Conservation (phyloP, 129 eudicot genomes). For the Mikania micrantha region DNA sequence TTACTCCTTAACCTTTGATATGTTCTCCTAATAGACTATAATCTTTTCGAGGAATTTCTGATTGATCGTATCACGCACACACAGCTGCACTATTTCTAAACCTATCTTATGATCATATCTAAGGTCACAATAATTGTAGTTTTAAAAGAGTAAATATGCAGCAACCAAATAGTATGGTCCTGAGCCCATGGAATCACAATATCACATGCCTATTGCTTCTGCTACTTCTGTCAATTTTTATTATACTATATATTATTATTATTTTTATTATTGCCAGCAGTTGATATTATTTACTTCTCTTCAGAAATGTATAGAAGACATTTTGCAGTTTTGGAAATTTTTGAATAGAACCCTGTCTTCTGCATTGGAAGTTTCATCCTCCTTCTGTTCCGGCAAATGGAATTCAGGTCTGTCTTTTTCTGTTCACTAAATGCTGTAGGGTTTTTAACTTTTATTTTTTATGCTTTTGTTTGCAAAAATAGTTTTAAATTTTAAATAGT, state of each 20-base stretch:
- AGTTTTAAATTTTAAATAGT: background rate
- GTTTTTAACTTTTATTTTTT: constrained; percentile 5
- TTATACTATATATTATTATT: constrained; percentile 10
- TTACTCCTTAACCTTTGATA: background rate
- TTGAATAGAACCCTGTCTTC: constrained; percentile 35
- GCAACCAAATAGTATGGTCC: constrained; percentile 35
- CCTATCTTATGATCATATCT: too few relatives aligned
- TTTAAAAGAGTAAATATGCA: constrained; percentile 31
- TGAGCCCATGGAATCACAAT: constrained; percentile 20
- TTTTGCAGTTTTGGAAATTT: constrained; percentile 20
- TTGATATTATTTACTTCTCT: constrained; percentile 17
- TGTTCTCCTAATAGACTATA: background rate
- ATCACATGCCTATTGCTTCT: constrained; percentile 55
- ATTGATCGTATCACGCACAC: too few relatives aligned
- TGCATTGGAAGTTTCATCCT: constrained; percentile 41
- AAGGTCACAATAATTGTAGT: too few relatives aligned
- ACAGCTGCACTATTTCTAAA: too few relatives aligned
- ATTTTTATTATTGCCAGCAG: background rate
- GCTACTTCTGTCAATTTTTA: constrained; percentile 32
- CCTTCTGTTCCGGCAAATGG: constrained; percentile 43
- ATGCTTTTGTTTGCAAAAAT: constrained; percentile 10
- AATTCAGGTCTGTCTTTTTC: constrained; percentile 33
- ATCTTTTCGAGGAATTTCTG: background rate
- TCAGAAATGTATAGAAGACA: constrained; percentile 18
- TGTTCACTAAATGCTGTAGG: constrained; percentile 15